Conservation (phyloP, 1,139 yeast genomes). For the Geotrichum bryndzae region DNA sequence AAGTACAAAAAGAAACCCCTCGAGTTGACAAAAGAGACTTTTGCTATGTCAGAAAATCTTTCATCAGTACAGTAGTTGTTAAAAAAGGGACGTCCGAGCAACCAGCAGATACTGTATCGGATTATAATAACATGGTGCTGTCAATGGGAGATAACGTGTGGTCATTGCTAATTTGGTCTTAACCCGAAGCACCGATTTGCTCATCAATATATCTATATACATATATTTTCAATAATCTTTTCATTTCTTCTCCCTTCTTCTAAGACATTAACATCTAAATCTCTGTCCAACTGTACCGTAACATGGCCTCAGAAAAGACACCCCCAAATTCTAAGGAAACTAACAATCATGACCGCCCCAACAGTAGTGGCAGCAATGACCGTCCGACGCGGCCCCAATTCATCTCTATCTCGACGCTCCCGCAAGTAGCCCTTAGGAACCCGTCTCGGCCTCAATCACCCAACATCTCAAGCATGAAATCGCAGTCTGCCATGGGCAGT, state of each 20-base stretch:
- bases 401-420: not conserved
- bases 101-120: not conserved
- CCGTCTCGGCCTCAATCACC: conserved; percentile 1
- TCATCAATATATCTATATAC: not conserved
- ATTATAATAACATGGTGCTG: not conserved
- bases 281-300: not conserved
- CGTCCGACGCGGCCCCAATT: not conserved
- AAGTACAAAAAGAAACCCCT: not conserved
- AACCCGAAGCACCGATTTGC: not conserved
- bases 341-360: not conserved
- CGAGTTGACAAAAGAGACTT: not conserved
- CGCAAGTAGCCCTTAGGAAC: not conserved
- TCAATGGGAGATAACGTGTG: not conserved
- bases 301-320: not conserved
- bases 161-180: not conserved
- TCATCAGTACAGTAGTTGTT: not conserved
- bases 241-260: not conserved
- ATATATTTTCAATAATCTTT: not conserved
- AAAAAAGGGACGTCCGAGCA: not conserved
- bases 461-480: conserved; percentile 1
- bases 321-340: not conserved
- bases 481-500: not conserved
- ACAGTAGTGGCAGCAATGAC: not conserved
- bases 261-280: not conserved
- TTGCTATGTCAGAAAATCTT: not conserved